Evolutionary conservation across 2,329 filamentous ascomycete species (phyloP), one percentile per base, ranked within the genome.

Genomic region (Ophiostoma novo-ulmi): DNA sequence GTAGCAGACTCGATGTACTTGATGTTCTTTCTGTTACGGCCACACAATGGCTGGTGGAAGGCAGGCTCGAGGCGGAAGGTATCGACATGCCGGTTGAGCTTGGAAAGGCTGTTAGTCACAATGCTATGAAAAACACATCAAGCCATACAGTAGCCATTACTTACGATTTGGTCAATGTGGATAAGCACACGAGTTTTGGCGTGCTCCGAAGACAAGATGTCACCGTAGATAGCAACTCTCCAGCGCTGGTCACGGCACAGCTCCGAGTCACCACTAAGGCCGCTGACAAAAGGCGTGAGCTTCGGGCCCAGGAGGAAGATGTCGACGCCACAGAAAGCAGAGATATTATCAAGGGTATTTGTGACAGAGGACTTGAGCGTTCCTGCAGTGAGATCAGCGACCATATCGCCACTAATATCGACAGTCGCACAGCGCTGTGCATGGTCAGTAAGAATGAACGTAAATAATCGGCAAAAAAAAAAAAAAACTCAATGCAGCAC

Each of bases 1-100:
- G 95, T 98, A 38, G 91, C 89, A 17, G 95, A 97, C 80, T 99
- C 95, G 77, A 99, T 97, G 76, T 95, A 83, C 83, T 98, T 98
- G 82, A 99, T 97, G 79, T 97, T 97, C 83, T 97, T 97, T 75
- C 95, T 88, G 75, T 94, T 94, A 67, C 95, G 91, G 67, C 95
- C 95, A 79, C 94, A 97, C 68, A 98, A 89, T 70, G 97, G 85
- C 71, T 93, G 95, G 79, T 99, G 95, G 78, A 97, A 87, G 36
- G 93, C 92, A 68, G 94, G 82, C 75, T 97, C 94, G 72, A 97
- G 85, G 77, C 91, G 91, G 77, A 93, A 88, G 67, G 86, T 88
- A 79, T 97, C 93, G 70, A 95, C 90, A 71, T 88, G 82, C 74
- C 90, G 88, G 70, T 88, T 88, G 72, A 93, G 88, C 89, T 91